Base-by-base conservation (phyloP, 495 filamentous ascomycete species). In the Tricharina praecox region DNA sequence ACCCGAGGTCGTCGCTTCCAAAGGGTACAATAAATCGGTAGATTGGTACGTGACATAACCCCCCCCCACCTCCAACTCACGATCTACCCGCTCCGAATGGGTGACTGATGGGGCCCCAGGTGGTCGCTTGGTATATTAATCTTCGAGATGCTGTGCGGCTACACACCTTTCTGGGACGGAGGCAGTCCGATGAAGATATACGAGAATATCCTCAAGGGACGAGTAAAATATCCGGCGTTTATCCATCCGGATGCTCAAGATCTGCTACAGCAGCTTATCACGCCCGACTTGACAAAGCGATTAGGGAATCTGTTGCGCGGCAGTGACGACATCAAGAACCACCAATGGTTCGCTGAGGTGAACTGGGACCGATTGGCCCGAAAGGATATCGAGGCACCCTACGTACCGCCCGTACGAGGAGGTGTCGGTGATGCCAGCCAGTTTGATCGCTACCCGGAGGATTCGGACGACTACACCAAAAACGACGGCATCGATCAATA, bases 111-210 rank as follows among this genome's bases (percentile, higher is more conserved):
- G n/a, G n/a, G n/a, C n/a, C 53, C 16, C 52, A 95, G 88, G 88
- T 97, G 90, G 90, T 95, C 88, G 34, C 68, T 97, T 36, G 90
- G 90, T 33, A 96, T 97, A 65, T 69, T 97, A 44, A 96, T 97
- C 60, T 97, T 95, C 59, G 90, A 97, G 68, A 97, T 97, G 90
- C 78, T 97, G 16, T 95, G 88, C 62, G 90, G 90, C 11, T 96
- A 94, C 63, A 96, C 90, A 11, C 90, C 90, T 2, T 97, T 97
- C 67, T 97, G 87, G 86, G 90, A 97, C 63, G 81, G 81, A 48
- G 90, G 88, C 26, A 93, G 83, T 3, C 86, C 90, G 1, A 93
- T 96, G 72, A 95, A 93, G 67, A 97, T 97, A 54, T 97, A 97
- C 64, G 88, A 96, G 69, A 97, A 97, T 62, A 96, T 97, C 55